Percentiles rank a stretch among this genome's conserved stretches.
These are phyloP conservation scores for Solanum habrochaites DNA, from an alignment of 257 asterid species.

Conservation along the genomic window DNA sequence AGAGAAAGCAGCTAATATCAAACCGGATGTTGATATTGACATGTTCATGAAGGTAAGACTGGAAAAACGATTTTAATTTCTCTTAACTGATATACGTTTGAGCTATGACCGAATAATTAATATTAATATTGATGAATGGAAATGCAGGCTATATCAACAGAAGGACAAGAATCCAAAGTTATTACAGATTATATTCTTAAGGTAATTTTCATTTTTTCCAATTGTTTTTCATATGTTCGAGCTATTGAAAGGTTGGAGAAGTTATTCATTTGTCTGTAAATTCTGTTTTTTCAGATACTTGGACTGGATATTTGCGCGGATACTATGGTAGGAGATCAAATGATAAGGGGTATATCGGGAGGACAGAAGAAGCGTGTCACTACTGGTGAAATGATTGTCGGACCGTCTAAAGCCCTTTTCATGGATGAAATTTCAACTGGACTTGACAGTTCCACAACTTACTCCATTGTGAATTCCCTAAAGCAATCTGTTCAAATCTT, in stretches of 20 bases:
- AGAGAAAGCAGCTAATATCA: constrained; percentile 38
- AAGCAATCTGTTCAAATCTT: constrained; percentile 19
- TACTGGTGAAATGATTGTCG: constrained; percentile 37
- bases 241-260: not conserved
- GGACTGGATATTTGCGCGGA: constrained; percentile 35
- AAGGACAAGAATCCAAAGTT: constrained; percentile 50
- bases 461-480: constrained; percentile 26
- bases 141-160: constrained; percentile 50
- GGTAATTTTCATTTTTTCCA: constrained; percentile 14
- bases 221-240: no score
- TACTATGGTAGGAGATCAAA: constrained; percentile 32
- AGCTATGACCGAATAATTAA: not conserved
- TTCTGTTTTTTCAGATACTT: constrained; percentile 6
- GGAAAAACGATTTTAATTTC: not conserved
- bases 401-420: constrained; percentile 22
- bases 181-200: constrained; percentile 51
- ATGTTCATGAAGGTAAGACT: constrained; percentile 38
- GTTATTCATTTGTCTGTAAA: not conserved
- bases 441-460: constrained; percentile 34
- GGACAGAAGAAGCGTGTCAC: constrained; percentile 36
- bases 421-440: constrained; percentile 41
- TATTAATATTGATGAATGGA: not conserved
- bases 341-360: constrained; percentile 34
- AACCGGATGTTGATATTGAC: constrained; percentile 42
- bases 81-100: not conserved